phyloP scores from a whole-genome alignment of 2,329 filamentous ascomycete species.

The Orbilia quercus region DNA sequence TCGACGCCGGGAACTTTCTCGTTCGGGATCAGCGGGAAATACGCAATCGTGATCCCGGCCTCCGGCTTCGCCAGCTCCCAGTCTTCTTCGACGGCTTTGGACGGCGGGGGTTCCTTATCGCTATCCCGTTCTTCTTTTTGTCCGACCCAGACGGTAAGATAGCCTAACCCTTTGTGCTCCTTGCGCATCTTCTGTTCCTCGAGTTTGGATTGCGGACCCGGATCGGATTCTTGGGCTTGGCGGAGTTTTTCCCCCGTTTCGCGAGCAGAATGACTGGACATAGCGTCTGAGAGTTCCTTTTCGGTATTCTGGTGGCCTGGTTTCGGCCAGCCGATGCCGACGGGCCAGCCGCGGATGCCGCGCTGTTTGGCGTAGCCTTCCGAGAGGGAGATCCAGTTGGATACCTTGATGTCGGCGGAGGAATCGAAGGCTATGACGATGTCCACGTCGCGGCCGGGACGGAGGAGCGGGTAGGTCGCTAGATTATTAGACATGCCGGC shows the following conservation, averaged over 20 bases:
- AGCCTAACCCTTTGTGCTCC: constrained; percentile 70
- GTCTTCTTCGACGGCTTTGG: constrained; percentile 71
- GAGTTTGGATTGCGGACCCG: constrained; percentile 60
- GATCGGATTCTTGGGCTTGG: constrained; percentile 69
- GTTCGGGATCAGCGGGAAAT: constrained; percentile 89
- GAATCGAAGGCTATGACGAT: constrained; percentile 93
- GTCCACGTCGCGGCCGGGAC: constrained; percentile 88
- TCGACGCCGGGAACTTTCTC: constrained; percentile 82
- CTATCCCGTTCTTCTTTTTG: constrained; percentile 77
- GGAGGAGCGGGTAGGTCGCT: constrained; percentile 91
- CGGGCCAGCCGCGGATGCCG: constrained; percentile 91
- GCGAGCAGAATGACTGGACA: constrained; percentile 71
- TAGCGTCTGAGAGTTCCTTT: constrained; percentile 74
- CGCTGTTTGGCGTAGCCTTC: constrained; percentile 93
- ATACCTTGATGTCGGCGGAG: constrained; percentile 88
- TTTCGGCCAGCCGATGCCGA: constrained; percentile 93
- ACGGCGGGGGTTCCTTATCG: constrained; percentile 67
- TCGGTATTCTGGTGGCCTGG: constrained; percentile 69
- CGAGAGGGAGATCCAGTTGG: constrained; percentile 95
- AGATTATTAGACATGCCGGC: constrained; percentile 99
- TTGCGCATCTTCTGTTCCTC: constrained; percentile 57
- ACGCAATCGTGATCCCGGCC: constrained; percentile 88
- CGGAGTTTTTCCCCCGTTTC: constrained; percentile 74
- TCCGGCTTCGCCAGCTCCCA: constrained; percentile 79
- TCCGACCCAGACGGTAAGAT: constrained; percentile 96